Evolutionary conservation across 371 early-diverging fungal genomes (phyloP), one percentile per base, ranked within the genome.

Genomic region (Haplosporangium sp.): DNA sequence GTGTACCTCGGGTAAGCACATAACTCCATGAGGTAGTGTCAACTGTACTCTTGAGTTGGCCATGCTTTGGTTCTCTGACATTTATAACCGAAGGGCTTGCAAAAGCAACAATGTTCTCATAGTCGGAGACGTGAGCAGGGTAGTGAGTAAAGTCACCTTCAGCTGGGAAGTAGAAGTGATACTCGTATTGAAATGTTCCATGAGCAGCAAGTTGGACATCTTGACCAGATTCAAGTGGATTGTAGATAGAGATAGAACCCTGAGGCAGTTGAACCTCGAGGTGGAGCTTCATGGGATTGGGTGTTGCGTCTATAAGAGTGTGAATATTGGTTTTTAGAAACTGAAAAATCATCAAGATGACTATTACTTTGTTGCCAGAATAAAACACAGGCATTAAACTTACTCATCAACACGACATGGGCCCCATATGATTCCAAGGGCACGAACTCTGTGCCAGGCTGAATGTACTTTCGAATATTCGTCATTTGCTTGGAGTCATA

Each of bases 101-200:
- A 45, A 60, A 71, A 11, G 83, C 81, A 13, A 77, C 47, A 52
- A 84, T 72, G 7, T 56, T 63, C 67, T 83, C 65, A 60, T 83
- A 63, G 70, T 85, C 57, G 15, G 75, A 72, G 61, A 83, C 58
- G 15, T 88, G 85, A 1, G 86, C 81, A n/a, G 91, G 84, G 10
- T 84, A 79, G 52, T 87, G 84, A 1, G 69, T 61, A 50, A 74
- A 89, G 4, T 83, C 68, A 0, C 91, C 91, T 20, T 67, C 71
- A 20, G 65, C 59, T 8, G 89, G 89, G 72, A 90, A 90, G 56
- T 90, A 90, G 55, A 90, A 90, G 37, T 37, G 42, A 52, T 81
- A 81, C 40, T 75, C 76, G 44, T 72, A 74, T 56, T 81, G 66
- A 66, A 69, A 81, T 7, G 65, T 81, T 15, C 63, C 75, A 40